These are phyloP conservation scores for Metschnikowia sp. DNA, from an alignment of 805 yeast species.

Conservation along the genomic window DNA sequence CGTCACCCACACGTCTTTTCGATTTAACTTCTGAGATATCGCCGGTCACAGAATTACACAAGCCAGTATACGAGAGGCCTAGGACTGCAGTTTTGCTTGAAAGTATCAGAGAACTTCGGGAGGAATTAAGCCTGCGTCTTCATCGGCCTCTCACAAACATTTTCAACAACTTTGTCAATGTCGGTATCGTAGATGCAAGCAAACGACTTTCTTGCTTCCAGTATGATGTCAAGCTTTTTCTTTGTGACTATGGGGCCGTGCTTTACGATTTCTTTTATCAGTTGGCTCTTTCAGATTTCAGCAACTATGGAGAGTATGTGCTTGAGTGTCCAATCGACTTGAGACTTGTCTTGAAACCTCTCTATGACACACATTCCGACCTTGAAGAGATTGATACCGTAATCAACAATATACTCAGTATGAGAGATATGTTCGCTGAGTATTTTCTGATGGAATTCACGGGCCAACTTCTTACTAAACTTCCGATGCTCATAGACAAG, in stretches of 20 bases:
- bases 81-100: conserved; percentile 44
- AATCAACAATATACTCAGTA: conserved; percentile 26
- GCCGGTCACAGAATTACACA: not conserved
- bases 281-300: conserved; percentile 69
- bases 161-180: conserved; percentile 65
- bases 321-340: conserved; percentile 24
- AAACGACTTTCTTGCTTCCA: conserved; percentile 81
- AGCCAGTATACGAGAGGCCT: not conserved
- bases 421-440: conserved; percentile 78
- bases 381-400: conserved; percentile 19
- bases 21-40: not conserved
- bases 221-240: conserved; percentile 68
- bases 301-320: conserved; percentile 63
- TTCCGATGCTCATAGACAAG: conserved; percentile 70
- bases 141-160: conserved; percentile 60
- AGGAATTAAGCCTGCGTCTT: conserved; percentile 43
- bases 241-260: conserved; percentile 77
- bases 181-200: conserved; percentile 76
- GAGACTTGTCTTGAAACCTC: conserved; percentile 35
- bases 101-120: conserved; percentile 56
- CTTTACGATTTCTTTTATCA: conserved; percentile 76
- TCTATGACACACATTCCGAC: conserved; percentile 24
- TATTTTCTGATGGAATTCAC: conserved; percentile 52
- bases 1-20: not conserved
- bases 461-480: conserved; percentile 37